Evolutionary conservation across 1,139 yeast genomes (phyloP).

Genomic region (Taphrina flavorubra): DNA sequence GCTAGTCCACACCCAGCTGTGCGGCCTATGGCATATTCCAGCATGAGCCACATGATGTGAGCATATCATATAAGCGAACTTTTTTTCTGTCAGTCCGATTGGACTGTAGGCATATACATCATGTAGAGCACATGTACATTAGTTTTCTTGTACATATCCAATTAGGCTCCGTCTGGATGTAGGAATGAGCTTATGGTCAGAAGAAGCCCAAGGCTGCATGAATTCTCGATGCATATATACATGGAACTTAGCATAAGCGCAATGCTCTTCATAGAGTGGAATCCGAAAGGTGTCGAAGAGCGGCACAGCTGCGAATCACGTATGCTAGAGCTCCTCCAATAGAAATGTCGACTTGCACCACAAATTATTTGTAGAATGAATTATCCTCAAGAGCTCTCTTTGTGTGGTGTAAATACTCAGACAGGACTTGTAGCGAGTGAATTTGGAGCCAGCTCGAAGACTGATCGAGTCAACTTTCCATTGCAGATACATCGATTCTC

Average conservation of each 20-base stretch:
- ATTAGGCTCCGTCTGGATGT: background rate
- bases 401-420: too few relatives aligned
- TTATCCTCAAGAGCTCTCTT: background rate
- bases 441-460: background rate
- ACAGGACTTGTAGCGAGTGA: background rate
- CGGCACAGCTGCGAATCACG: background rate
- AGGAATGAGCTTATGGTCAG: too few relatives aligned
- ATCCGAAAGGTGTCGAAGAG: too few relatives aligned
- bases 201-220: too few relatives aligned
- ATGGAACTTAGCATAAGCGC: too few relatives aligned
- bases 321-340: background rate
- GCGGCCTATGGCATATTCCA: constrained; percentile 70
- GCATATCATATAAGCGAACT: background rate
- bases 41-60: constrained; percentile 35
- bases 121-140: constrained; percentile 12
- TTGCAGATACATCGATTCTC: background rate
- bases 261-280: too few relatives aligned
- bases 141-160: background rate
- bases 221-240: too few relatives aligned
- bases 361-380: constrained; percentile 3
- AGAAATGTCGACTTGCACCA: constrained; percentile 3
- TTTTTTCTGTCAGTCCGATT: too few relatives aligned
- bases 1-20: constrained; percentile 91
- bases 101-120: background rate
- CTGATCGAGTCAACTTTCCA: background rate